Percentiles rank a stretch among this genome's conserved stretches.
These are phyloP conservation scores for Candida ovalis DNA, from an alignment of 805 yeast species.

Conservation along the genomic window DNA sequence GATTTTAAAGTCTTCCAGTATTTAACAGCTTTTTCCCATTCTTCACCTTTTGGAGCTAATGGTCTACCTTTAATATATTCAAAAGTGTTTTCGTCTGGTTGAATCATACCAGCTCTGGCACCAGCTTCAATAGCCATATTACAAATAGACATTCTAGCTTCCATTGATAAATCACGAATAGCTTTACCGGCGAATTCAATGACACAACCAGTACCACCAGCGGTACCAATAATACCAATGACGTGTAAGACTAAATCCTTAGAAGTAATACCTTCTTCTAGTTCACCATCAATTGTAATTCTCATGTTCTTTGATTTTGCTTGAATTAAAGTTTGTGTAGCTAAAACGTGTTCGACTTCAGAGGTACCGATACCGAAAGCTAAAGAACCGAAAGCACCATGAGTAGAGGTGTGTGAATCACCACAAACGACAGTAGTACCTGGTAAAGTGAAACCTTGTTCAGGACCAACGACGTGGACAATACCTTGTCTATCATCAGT, in stretches of 20 bases:
- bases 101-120: constrained; percentile 99
- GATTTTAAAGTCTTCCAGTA: constrained; percentile 89
- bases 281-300: constrained; percentile 77
- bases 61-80: constrained; percentile 92
- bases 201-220: constrained; percentile 98
- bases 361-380: constrained; percentile 99
- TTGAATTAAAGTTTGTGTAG: constrained; percentile 95
- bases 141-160: constrained; percentile 99
- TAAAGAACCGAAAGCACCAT: constrained; percentile 96
- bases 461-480: constrained; percentile 98
- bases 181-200: constrained; percentile 97
- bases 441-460: constrained; percentile 97
- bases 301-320: constrained; percentile 96
- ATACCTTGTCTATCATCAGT: constrained; percentile 94
- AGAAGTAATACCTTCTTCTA: constrained; percentile 87
- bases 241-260: constrained; percentile 93
- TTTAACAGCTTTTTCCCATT: constrained; percentile 90
- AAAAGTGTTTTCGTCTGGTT: constrained; percentile 87
- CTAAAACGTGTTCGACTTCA: constrained; percentile 97
- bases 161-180: constrained; percentile 85
- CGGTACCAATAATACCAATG: constrained; percentile 96
- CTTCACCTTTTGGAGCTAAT: constrained; percentile 86
- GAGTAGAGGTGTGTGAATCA: constrained; percentile 98
- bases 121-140: constrained; percentile 99
- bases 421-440: constrained; percentile 99